Conservation (phyloP, 192 early-diverging fungal genomes). For the Funneliformis mosseae region DNA sequence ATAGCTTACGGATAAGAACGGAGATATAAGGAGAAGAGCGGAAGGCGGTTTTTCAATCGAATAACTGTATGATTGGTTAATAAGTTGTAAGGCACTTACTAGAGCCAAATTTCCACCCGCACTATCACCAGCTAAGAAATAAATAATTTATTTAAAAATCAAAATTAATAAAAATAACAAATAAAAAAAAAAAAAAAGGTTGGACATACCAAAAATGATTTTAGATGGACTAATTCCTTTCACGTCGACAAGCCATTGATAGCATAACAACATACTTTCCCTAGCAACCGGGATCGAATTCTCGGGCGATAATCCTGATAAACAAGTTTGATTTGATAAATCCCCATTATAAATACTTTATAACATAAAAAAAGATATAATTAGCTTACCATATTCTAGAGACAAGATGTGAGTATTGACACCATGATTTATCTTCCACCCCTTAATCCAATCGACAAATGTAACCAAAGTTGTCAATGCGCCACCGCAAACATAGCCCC, state of each 20-base stretch:
- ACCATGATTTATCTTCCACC: slow-evolving; percentile 12
- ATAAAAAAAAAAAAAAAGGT: background rate
- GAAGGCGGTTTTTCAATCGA: background rate
- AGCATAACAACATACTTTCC: slow-evolving; percentile 10
- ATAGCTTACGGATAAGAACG: background rate
- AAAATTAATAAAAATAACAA: background rate
- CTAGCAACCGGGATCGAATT: slow-evolving; percentile 1
- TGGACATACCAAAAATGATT: slow-evolving; percentile 17
- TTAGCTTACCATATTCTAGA: slow-evolving; percentile 22
- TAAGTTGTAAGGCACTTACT: background rate
- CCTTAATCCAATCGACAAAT: slow-evolving; percentile 22
- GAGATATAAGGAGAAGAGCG: slow-evolving; percentile 10
- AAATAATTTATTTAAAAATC: too few species aligned
- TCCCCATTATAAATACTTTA: background rate
- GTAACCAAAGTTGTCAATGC: background rate
- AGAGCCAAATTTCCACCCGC: slow-evolving; percentile 17
- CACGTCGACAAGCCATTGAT: slow-evolving; percentile 12
- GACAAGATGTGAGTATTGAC: slow-evolving; percentile 24
- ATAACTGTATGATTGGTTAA: background rate
- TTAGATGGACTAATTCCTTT: slow-evolving; percentile 25
- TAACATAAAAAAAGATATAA: background rate
- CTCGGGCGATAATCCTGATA: slow-evolving; percentile 18
- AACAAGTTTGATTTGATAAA: background rate
- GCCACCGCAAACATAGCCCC: background rate
- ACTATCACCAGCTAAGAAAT: slow-evolving; percentile 29